A percentile compares a stretch with the other conserved stretches of the same genome.
Conservation (phyloP, 257 asterid species). For the Marsdenia floribunda region DNA sequence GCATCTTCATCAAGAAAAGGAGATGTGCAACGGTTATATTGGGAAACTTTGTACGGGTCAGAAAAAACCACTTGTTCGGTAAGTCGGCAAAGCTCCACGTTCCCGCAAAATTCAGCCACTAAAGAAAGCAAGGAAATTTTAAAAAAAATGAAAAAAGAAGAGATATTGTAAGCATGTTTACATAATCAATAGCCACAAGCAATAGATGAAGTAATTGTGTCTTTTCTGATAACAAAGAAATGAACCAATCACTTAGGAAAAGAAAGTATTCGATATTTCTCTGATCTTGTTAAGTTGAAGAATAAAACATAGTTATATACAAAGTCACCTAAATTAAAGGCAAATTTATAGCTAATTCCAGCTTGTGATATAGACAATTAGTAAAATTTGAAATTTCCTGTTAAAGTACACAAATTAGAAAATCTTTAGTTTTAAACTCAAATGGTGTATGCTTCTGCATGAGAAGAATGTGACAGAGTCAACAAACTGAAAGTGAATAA, state of each 20-base stretch:
- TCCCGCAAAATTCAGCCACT: conserved; percentile 93
- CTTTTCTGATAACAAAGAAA: background rate
- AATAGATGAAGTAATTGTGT: background rate
- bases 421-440: background rate
- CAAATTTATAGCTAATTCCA: no score
- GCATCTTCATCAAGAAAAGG: conserved; percentile 92
- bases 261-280: background rate
- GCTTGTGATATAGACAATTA: no score
- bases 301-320: background rate
- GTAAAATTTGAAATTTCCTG: background rate
- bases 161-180: background rate
- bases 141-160: conserved; percentile 13
- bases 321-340: no score
- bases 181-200: background rate
- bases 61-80: conserved; percentile 95
- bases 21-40: conserved; percentile 73
- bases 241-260: background rate
- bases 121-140: conserved; percentile 29
- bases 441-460: background rate
- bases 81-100: conserved; percentile 89
- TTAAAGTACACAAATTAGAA: background rate
- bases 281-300: background rate
- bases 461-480: background rate
- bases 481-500: background rate
- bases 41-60: conserved; percentile 86